Evolutionary conservation across 306 rosid species (phyloP).

Genomic region (Gastrolobium bilobum): DNA sequence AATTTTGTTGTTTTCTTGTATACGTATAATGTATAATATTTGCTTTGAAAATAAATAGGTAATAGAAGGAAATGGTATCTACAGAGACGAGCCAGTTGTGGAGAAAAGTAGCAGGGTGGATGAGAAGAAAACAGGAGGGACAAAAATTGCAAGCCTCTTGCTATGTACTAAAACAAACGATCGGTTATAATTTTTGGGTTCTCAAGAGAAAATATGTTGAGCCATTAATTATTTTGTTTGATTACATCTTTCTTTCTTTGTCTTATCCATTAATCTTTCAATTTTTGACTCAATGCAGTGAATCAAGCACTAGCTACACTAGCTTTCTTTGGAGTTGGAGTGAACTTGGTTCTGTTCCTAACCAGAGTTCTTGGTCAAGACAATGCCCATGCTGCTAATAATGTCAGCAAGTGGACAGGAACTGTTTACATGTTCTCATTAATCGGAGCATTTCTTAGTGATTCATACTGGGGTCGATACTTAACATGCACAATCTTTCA

Average conservation of each 20-base stretch:
- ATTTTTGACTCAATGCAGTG: slow-evolving; percentile 49
- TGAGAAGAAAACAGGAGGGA: slow-evolving; percentile 58
- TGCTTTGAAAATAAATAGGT: slow-evolving; percentile 45
- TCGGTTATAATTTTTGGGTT: neutral
- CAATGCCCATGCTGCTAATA: slow-evolving; percentile 70
- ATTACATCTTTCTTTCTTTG: neutral
- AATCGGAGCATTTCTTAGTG: slow-evolving; percentile 73
- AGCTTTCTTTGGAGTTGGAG: slow-evolving; percentile 78
- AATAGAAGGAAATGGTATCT: slow-evolving; percentile 43
- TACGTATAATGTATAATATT: neutral
- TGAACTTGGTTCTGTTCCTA: slow-evolving; percentile 70
- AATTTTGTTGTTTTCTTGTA: neutral
- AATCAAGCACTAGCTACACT: slow-evolving; percentile 78
- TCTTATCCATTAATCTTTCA: neutral
- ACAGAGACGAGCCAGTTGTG: slow-evolving; percentile 36
- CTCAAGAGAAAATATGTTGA: neutral
- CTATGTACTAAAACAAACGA: slow-evolving; percentile 56
- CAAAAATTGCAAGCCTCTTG: slow-evolving; percentile 61
- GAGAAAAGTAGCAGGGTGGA: slow-evolving; percentile 33
- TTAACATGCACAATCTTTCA: slow-evolving; percentile 70
- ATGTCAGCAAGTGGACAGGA: slow-evolving; percentile 78
- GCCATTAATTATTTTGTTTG: neutral
- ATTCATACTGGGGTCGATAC: slow-evolving; percentile 77
- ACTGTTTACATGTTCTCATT: slow-evolving; percentile 72
- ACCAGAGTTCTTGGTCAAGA: slow-evolving; percentile 72